Evolutionary conservation across 2,329 filamentous ascomycete species (phyloP).

Genomic region (Lasiodiplodia sp.): DNA sequence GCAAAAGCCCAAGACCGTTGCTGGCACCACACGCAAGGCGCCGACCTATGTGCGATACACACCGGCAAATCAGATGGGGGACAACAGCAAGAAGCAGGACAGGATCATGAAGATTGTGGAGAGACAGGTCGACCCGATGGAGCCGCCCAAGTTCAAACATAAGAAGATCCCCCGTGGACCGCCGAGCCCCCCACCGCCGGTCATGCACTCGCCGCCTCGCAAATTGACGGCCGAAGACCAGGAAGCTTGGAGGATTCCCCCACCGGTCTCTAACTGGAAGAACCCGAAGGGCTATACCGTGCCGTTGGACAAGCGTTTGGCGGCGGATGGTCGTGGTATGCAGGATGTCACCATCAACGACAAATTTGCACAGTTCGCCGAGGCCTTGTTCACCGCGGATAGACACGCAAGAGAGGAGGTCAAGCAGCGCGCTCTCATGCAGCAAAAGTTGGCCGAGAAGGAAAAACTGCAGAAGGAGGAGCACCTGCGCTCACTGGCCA

Average conservation of each 20-base stretch:
- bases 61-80: slow-evolving; percentile 96
- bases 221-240: slow-evolving; percentile 97
- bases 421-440: slow-evolving; percentile 89
- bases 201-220: slow-evolving; percentile 92
- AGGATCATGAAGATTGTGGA: slow-evolving; percentile 99
- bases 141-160: slow-evolving; percentile 97
- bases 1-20: slow-evolving; percentile 96
- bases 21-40: slow-evolving; percentile 78
- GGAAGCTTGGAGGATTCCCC: slow-evolving; percentile 91
- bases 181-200: slow-evolving; percentile 88
- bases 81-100: slow-evolving; percentile 83
- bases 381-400: slow-evolving; percentile 93
- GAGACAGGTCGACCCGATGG: slow-evolving; percentile 91
- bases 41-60: slow-evolving; percentile 96
- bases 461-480: slow-evolving; percentile 96
- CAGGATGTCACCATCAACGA: slow-evolving; percentile 98
- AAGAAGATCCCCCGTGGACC: slow-evolving; percentile 97
- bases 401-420: slow-evolving; percentile 95
- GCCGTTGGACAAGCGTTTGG: slow-evolving; percentile 91
- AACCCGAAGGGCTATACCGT: slow-evolving; percentile 99
- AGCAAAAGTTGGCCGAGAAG: slow-evolving; percentile 94
- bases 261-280: slow-evolving; percentile 97
- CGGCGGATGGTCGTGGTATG: slow-evolving; percentile 88
- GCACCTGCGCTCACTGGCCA: slow-evolving; percentile 82
- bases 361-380: slow-evolving; percentile 95